Evolutionary conservation across 352 stramenopile genomes (phyloP).

Genomic region (Pythium coloratum): DNA sequence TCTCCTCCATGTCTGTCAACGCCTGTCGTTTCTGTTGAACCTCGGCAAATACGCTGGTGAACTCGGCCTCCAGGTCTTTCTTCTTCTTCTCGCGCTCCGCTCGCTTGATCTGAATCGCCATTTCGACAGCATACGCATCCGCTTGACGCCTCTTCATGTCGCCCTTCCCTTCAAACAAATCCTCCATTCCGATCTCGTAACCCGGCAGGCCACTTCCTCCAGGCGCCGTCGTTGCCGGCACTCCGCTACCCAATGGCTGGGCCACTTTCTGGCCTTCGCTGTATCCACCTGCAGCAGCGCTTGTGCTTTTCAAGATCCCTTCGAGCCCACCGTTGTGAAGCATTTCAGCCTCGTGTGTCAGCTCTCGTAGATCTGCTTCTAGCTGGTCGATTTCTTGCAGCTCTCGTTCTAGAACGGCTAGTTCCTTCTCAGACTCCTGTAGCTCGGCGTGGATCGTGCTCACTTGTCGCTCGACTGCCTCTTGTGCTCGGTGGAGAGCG

Average conservation of each 20-base stretch:
- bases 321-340: constrained; percentile 70
- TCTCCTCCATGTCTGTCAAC: constrained; percentile 78
- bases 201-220: constrained; percentile 7
- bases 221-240: constrained; percentile 16
- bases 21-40: constrained; percentile 87
- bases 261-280: constrained; percentile 24
- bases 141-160: constrained; percentile 54
- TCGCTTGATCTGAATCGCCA: constrained; percentile 93
- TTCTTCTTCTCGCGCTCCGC: constrained; percentile 91
- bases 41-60: constrained; percentile 88
- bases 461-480: constrained; percentile 86
- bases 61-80: constrained; percentile 91
- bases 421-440: constrained; percentile 88
- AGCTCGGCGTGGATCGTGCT: constrained; percentile 90
- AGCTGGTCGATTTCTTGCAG: constrained; percentile 93
- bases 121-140: constrained; percentile 90
- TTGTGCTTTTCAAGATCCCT: constrained; percentile 37
- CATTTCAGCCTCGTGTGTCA: constrained; percentile 91
- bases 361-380: constrained; percentile 84
- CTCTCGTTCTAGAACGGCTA: constrained; percentile 89
- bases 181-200: constrained; percentile 55
- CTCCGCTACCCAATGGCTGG: constrained; percentile 50
- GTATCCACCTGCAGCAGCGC: neutral
- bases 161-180: constrained; percentile 49
- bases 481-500: constrained; percentile 89